Base-by-base conservation (phyloP, 179 eudicot genomes). In the Dionaea muscipula region DNA sequence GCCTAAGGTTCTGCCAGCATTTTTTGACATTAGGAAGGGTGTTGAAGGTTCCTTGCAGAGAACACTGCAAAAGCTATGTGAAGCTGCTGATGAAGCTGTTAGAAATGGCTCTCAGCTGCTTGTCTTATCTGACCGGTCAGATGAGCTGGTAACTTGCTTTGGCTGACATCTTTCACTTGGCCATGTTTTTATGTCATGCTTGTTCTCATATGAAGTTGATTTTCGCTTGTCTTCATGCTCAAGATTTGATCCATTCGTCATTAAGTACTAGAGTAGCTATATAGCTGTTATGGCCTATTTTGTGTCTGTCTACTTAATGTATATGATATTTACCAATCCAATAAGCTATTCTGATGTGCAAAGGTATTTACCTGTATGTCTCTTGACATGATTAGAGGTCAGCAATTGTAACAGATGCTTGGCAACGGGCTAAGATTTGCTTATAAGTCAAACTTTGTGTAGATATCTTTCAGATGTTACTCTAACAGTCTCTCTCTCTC, bases 51-150 rank as follows among this genome's bases (percentile, higher is more conserved):
- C 99, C 26, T 67, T 93, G 60, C 78, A 88, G 69, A 84, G 65
- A 68, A 71, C 81, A 62, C 73, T 93, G 19, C 26, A 81, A 61
- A 89, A 78, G 72, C 81, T 93, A 12, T 93, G 99, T 76, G 95
- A 93, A 76, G 95, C 93, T 66, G 99, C 99, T 54, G 99, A 93
- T 75, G 99, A 84, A 57, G 99, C 99, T 68, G 99, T 93, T 59
- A 81, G 99, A 84, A 85, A 76, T 73, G 99, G 99, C 64, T 82
- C 82, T 45, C 96, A 93, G 59, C 72, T 93, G 60, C 94, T 93
- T 71, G 70, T 93, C 60, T 81, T 93, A 46, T 88, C 99, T 59
- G 99, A 93, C 76, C 89, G 95, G 67, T 69, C 85, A 56, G 99
- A 93, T 74, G 93, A 88, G 52, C 70, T 81, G 84, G 99, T 93